Evolutionary conservation across 305 asterid genomes (phyloP), one percentile per base, ranked within the genome.

Genomic region (Rubia occidens): DNA sequence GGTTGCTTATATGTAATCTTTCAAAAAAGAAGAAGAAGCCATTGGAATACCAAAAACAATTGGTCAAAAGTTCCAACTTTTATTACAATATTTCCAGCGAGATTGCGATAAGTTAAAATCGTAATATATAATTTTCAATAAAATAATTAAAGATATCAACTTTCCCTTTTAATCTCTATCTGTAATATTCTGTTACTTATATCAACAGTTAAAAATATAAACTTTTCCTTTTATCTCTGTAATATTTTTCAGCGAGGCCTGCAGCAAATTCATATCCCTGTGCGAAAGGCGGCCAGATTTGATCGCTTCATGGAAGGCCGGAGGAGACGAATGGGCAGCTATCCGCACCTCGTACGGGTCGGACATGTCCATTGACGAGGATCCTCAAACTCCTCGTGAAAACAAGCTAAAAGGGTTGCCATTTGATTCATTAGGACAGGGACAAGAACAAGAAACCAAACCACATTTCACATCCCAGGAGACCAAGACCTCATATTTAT

Each of bases 311-410:
- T 84, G 86, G 87, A 86, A 79, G 78, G 73, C 69, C 0, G 73
- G 79, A 71, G 70, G 76, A 20, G 87, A 81, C 20, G 86, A 83
- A 67, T 82, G 79, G 40, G 80, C 85, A 15, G 82, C 85, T 39
- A 56, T 89, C 75, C 87, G 95, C 58, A 80, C 85, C 78, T 91
- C 98, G 1, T 87, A 80, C 60, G 89, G 87, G 70, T 89, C 95
- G 39, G 96, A 88, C 76, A 89, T 91, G 96, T 87, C 96, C 66
- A 81, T 91, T 17, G 98, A 85, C 6, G 89, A 84, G 49, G 95
- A 89, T 55, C 84, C 87, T 6, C 69, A 80, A 67, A 79, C 86
- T 24, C 87, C 93, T 35, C 87, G 91, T 21, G 72, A 65, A 59
- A 72, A 51, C 62, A 69, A 76, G 45, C 72, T 76, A 60, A 11